phyloP scores from a whole-genome alignment of 208 protist genomes.

The Spironucleus salmonicida region DNA sequence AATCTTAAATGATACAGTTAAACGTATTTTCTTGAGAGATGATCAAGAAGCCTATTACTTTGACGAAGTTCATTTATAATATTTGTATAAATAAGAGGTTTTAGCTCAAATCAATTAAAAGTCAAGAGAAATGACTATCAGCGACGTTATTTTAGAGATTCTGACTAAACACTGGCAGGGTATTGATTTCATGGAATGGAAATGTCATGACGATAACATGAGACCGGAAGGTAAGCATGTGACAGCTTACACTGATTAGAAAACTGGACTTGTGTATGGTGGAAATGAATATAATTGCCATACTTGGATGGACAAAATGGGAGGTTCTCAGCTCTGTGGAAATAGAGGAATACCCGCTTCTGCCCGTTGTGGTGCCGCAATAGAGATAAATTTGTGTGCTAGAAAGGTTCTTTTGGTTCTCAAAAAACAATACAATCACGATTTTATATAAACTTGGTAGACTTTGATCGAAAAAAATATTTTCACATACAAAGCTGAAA shows the following conservation, averaged over 20 bases:
- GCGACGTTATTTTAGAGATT: constrained; percentile 50
- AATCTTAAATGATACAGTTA: constrained; percentile 36
- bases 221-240: constrained; percentile 52
- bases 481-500: background rate
- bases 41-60: background rate
- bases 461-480: background rate
- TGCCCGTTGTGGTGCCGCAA: constrained; percentile 51
- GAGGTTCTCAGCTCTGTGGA: constrained; percentile 29
- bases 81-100: background rate
- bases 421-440: background rate
- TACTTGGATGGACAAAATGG: constrained; percentile 69
- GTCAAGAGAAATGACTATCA: constrained; percentile 25
- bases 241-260: constrained; percentile 37
- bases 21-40: constrained; percentile 41
- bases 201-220: constrained; percentile 56
- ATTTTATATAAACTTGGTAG: background rate
- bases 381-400: constrained; percentile 50
- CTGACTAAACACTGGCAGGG: constrained; percentile 44
- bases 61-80: background rate
- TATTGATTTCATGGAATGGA: constrained; percentile 56
- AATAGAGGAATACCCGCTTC: constrained; percentile 54
- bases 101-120: background rate
- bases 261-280: constrained; percentile 48
- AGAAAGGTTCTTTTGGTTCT: background rate
- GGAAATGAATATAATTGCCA: constrained; percentile 55